Conservation (phyloP, 768 basidiomycete species). For the Paxillus involutus region DNA sequence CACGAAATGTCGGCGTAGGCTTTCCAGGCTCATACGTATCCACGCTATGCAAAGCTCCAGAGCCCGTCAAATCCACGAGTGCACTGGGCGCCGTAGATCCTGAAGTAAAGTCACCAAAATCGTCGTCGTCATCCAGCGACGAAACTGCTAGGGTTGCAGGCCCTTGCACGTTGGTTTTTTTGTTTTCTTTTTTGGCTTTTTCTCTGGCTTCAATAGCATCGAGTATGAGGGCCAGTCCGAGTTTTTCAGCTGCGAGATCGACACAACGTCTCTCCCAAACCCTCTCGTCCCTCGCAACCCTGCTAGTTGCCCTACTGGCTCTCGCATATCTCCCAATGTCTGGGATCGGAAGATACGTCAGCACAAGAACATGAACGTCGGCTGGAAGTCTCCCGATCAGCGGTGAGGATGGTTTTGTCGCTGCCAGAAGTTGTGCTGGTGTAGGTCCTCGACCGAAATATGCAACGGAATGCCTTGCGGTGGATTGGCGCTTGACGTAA, state of each 20-base stretch:
- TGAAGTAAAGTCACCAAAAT: constrained; percentile 84
- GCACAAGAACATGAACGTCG: constrained; percentile 72
- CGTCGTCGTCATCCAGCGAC: constrained; percentile 58
- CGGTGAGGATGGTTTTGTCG: constrained; percentile 27
- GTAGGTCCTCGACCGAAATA: constrained; percentile 5
- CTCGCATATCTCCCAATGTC: constrained; percentile 79
- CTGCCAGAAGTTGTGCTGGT: constrained; percentile 12
- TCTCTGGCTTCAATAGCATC: constrained; percentile 55
- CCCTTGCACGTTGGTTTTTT: constrained; percentile 37
- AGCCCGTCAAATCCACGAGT: constrained; percentile 20
- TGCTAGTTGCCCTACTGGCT: constrained; percentile 60
- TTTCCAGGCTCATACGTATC: constrained; percentile 20
- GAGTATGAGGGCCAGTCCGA: constrained; percentile 47
- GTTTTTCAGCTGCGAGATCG: constrained; percentile 51
- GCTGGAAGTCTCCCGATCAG: constrained; percentile 79
- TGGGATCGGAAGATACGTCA: constrained; percentile 72
- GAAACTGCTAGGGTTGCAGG: constrained; percentile 61
- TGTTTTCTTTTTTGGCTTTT: constrained; percentile 34
- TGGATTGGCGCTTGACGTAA: constrained; percentile 16
- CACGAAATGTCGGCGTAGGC: constrained; percentile 39
- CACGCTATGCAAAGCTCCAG: constrained; percentile 8
- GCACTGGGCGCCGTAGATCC: constrained; percentile 28
- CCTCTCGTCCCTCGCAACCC: constrained; percentile 65
- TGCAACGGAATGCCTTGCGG: constrained; percentile 5
- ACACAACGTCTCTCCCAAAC: constrained; percentile 79